phyloP scores from a whole-genome alignment of 2,329 filamentous ascomycete species.

The Plectosphaerella plurivora region DNA sequence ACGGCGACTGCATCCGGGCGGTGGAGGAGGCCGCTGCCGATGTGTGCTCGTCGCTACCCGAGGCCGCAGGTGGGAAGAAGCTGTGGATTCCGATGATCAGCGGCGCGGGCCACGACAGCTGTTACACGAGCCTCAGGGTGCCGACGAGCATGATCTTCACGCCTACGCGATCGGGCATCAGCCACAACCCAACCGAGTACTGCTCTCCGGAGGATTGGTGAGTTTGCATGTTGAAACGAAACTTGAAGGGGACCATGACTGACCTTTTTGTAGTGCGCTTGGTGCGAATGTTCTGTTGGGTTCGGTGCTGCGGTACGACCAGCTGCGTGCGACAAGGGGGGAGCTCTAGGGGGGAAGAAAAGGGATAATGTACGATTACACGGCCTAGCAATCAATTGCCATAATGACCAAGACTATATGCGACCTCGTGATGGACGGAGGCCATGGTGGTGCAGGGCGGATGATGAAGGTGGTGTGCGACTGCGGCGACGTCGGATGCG shows the following conservation, averaged over 20 bases:
- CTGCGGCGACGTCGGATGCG: too few relatives aligned
- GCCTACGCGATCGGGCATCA: slow-evolving; percentile 28
- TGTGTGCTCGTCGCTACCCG: slow-evolving; percentile 33
- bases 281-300: neutral
- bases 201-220: neutral
- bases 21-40: slow-evolving; percentile 54
- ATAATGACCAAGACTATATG: too few relatives aligned
- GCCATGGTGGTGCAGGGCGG: too few relatives aligned
- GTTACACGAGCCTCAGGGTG: slow-evolving; percentile 24
- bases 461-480: too few relatives aligned
- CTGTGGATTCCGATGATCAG: slow-evolving; percentile 26
- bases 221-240: neutral
- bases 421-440: too few relatives aligned
- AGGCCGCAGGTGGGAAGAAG: slow-evolving; percentile 16
- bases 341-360: neutral
- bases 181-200: slow-evolving; percentile 26
- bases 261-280: neutral
- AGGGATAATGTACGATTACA: too few relatives aligned
- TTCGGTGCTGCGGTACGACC: neutral
- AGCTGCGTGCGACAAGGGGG: neutral
- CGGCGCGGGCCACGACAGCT: slow-evolving; percentile 33
- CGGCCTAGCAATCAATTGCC: too few relatives aligned
- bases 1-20: slow-evolving; percentile 60
- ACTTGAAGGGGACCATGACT: neutral
- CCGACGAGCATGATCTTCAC: slow-evolving; percentile 35